These are phyloP conservation scores for Plantago coronopus DNA, from an alignment of 305 asterid genomes.

Conservation along the genomic window DNA sequence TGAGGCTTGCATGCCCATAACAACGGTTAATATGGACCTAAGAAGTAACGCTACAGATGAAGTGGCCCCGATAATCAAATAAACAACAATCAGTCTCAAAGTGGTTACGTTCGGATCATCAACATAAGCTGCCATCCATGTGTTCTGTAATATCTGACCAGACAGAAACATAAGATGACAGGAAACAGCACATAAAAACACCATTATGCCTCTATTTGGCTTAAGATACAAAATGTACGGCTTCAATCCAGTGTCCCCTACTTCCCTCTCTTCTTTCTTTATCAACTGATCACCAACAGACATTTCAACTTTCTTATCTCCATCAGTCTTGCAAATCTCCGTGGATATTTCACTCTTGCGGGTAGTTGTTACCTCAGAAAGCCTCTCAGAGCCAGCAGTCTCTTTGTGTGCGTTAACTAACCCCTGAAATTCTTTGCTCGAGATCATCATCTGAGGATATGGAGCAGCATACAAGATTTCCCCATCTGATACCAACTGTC, in stretches of 20 bases:
- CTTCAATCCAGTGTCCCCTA: slow-evolving; percentile 79
- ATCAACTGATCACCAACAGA: slow-evolving; percentile 69
- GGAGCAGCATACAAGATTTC: slow-evolving; percentile 68
- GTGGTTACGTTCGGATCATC: slow-evolving; percentile 52
- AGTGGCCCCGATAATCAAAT: slow-evolving; percentile 58
- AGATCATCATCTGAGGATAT: slow-evolving; percentile 49
- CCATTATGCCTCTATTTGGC: slow-evolving; percentile 64
- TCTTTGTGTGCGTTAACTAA: slow-evolving; percentile 85
- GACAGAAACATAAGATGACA: slow-evolving; percentile 53
- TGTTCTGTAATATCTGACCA: slow-evolving; percentile 62
- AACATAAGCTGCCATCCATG: slow-evolving; percentile 97
- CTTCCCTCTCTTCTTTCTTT: slow-evolving; percentile 83
- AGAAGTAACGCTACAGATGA: slow-evolving; percentile 45
- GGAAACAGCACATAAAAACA: slow-evolving; percentile 46
- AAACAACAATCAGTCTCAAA: slow-evolving; percentile 61
- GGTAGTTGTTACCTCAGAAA: slow-evolving; percentile 41
- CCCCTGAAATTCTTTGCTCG: slow-evolving; percentile 66
- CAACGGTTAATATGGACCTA: slow-evolving; percentile 60
- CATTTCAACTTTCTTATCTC: slow-evolving; percentile 34
- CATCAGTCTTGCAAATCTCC: slow-evolving; percentile 47
- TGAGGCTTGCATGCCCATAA: slow-evolving; percentile 69
- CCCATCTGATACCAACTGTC: slow-evolving; percentile 84
- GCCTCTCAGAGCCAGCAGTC: slow-evolving; percentile 73
- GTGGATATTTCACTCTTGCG: slow-evolving; percentile 25
- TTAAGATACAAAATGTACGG: slow-evolving; percentile 67